Evolutionary conservation across 345 rosid genomes (phyloP).

Genomic region (Lumnitzera racemosa): DNA sequence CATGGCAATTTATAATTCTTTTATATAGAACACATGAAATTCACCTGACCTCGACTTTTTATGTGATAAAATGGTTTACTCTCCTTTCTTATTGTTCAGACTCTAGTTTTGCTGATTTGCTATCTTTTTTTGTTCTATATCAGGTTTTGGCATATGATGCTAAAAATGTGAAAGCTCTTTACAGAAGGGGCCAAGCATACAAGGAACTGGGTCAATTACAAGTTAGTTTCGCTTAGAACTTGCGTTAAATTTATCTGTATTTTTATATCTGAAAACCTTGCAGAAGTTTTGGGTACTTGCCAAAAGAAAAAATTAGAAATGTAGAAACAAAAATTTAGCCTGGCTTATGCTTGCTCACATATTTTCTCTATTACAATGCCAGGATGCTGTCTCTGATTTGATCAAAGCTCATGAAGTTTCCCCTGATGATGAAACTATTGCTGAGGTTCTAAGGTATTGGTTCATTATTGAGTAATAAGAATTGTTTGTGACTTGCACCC

Average conservation of each 20-base stretch:
- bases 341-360: no score
- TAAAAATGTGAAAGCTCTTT: conserved; percentile 82
- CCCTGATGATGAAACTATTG: conserved; percentile 84
- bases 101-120: conserved; percentile 2
- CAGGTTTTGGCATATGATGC: conserved; percentile 81
- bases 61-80: not conserved
- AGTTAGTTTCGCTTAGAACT: conserved; percentile 39
- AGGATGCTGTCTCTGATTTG: conserved; percentile 88
- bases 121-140: conserved; percentile 1
- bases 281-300: conserved; percentile 4
- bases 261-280: not conserved
- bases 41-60: not conserved
- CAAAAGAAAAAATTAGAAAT: not conserved
- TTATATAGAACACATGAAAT: no score
- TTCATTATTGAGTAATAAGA: not conserved
- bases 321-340: no score
- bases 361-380: conserved; percentile 7
- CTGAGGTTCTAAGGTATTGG: conserved; percentile 64
- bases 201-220: conserved; percentile 62
- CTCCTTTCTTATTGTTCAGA: not conserved
- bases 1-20: no score
- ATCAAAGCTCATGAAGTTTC: conserved; percentile 70
- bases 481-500: not conserved
- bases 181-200: conserved; percentile 96
- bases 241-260: not conserved